Conservation (phyloP, 1,139 yeast species). For the Taphrina communis region DNA sequence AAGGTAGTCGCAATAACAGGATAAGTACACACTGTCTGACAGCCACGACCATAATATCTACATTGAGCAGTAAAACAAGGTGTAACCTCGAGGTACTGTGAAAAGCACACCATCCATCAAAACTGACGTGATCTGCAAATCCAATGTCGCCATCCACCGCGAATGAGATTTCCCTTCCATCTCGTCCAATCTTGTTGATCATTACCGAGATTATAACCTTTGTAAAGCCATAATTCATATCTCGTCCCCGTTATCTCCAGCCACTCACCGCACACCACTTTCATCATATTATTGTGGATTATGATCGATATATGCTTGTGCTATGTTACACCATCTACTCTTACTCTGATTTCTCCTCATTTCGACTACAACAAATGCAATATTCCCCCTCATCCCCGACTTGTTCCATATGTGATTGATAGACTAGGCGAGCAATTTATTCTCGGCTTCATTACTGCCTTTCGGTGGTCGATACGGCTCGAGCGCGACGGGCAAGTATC, state of each 20-base stretch:
- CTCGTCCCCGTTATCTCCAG: not conserved
- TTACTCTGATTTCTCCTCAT: no score
- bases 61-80: no score
- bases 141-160: conserved; percentile 9
- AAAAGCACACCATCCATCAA: not conserved
- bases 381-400: no score
- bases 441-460: conserved; percentile 22
- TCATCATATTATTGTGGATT: no score
- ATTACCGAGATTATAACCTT: not conserved
- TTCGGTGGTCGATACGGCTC: conserved; percentile 26
- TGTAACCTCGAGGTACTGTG: no score
- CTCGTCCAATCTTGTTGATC: not conserved
- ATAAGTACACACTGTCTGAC: no score
- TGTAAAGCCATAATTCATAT: not conserved
- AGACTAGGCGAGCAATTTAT: conserved; percentile 6
- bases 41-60: no score
- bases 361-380: no score
- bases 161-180: not conserved
- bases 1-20: no score
- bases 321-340: not conserved
- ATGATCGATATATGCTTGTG: not conserved
- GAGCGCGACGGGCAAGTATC: conserved; percentile 32
- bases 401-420: no score
- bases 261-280: not conserved
- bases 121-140: conserved; percentile 4